phyloP scores from a whole-genome alignment of 164 flowering plant genomes.

The Amborella trichopoda region DNA sequence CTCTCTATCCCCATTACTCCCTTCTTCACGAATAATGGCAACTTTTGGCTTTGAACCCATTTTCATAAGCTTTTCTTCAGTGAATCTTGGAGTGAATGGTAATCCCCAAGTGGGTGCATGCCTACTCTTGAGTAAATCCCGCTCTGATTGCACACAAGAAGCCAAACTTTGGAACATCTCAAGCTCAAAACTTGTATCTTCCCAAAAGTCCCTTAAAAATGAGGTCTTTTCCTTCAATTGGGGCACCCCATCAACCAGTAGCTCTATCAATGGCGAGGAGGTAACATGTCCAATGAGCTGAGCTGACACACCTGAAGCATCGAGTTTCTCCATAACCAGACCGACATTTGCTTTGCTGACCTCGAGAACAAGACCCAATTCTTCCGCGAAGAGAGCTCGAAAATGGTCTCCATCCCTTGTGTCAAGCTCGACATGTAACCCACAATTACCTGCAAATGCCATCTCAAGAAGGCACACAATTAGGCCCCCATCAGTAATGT shows the following conservation, averaged over 20 bases:
- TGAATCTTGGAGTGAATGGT: slow-evolving; percentile 55
- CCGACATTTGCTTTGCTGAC: slow-evolving; percentile 44
- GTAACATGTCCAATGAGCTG: slow-evolving; percentile 65
- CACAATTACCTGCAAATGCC: slow-evolving; percentile 98
- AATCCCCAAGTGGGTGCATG: slow-evolving; percentile 65
- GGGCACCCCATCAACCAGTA: slow-evolving; percentile 46
- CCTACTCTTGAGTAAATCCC: slow-evolving; percentile 57
- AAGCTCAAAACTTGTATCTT: slow-evolving; percentile 82
- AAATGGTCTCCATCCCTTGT: slow-evolving; percentile 40
- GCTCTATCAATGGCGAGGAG: slow-evolving; percentile 23
- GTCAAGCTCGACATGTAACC: slow-evolving; percentile 41
- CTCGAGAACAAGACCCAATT: slow-evolving; percentile 83
- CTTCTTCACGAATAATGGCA: slow-evolving; percentile 42
- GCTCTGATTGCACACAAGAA: slow-evolving; percentile 74
- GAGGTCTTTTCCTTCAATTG: slow-evolving; percentile 48
- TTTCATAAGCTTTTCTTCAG: slow-evolving; percentile 48
- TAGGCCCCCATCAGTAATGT: slow-evolving; percentile 90
- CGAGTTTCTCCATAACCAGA: slow-evolving; percentile 31
- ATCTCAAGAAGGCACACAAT: slow-evolving; percentile 61
- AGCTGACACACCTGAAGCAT: slow-evolving; percentile 23
- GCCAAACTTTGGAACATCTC: slow-evolving; percentile 67
- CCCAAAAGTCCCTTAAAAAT: slow-evolving; percentile 82
- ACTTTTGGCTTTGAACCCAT: slow-evolving; percentile 61
- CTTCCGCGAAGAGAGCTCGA: slow-evolving; percentile 73
- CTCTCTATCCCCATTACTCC: slow-evolving; percentile 35